Evolutionary conservation across 352 stramenopile genomes (phyloP), one percentile per base, ranked within the genome.

Genomic region (Aphanomyces invadans): DNA sequence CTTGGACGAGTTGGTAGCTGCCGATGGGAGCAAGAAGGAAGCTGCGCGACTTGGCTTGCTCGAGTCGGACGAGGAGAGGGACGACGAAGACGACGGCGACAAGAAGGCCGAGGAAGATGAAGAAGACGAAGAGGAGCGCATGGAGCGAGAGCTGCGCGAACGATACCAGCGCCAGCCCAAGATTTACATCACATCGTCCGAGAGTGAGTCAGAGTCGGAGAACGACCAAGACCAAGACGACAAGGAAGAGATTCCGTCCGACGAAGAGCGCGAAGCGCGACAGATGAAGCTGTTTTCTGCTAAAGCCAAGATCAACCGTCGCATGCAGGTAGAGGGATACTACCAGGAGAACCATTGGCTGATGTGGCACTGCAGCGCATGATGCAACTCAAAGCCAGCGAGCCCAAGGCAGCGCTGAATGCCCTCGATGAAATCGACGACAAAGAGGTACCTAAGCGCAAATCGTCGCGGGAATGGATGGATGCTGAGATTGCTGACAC

Each of bases 241-340:
- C 49, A 73, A 83, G 39, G 75, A 87, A 23, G 80, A 90, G 26
- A 73, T 77, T 26, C 78, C 81, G 38, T 91, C 82, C 1, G 85
- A 93, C 32, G 85, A 91, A 53, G 85, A 90, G 51, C 83, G 85
- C 15, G 85, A 93, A 67, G 75, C 75, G 2, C 83, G 89, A 45
- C 83, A 93, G 67, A 93, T 93, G 79, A 93, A 93, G 52, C 71
- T 89, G 15, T 93, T 93, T 54, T 90, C 81, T 0, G 85, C 90
- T 62, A 77, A 80, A 19, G 85, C 85, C 15, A 79, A 83, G 25
- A 84, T 93, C 62, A 93, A 93, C 53, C 82, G 85, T 29, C 82
- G 85, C 25, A 91, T 93, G 81, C 80, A 89, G 39, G 60, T 67
- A 51, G 17, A n/a, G 4, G 44, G 15, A 23, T 9, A 26, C 7